Conservation (phyloP, 2,329 filamentous ascomycete species). For the Alternaria infectoria region DNA sequence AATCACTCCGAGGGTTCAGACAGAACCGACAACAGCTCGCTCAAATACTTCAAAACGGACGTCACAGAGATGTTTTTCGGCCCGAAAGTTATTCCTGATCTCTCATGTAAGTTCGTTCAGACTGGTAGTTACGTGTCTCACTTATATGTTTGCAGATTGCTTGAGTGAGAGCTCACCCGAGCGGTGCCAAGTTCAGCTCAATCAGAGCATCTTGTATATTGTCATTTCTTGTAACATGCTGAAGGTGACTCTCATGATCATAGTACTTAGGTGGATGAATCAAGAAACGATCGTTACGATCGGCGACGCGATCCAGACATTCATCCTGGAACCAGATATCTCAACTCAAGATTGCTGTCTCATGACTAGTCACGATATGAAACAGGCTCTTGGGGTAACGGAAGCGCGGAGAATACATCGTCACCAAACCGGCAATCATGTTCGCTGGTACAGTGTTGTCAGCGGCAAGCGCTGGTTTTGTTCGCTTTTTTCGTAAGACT, state of each 20-base stretch:
- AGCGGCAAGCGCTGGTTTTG: background rate
- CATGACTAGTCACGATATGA: too few species aligned
- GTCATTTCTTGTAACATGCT: background rate
- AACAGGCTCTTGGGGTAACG: too few species aligned
- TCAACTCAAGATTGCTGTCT: fast-evolving
- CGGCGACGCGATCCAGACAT: background rate
- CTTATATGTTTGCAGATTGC: background rate
- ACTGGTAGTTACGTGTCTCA: too few species aligned
- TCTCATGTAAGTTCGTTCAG: too few species aligned
- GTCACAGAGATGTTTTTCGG: too few species aligned
- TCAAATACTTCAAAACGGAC: too few species aligned
- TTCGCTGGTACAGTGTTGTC: background rate
- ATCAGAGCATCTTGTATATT: background rate
- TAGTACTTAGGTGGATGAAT: background rate
- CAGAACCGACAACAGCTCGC: too few species aligned
- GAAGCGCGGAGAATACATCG: fast-evolving
- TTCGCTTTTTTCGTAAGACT: background rate
- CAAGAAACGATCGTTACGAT: background rate
- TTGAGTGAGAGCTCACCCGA: background rate
- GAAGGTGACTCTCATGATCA: fast-evolving
- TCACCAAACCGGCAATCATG: fast-evolving
- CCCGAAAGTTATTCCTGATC: too few species aligned
- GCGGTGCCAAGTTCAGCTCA: background rate
- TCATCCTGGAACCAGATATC: background rate
- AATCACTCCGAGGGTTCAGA: too few species aligned